phyloP scores from a whole-genome alignment of 306 rosid species.

The Heteromeles arbutifolia region DNA sequence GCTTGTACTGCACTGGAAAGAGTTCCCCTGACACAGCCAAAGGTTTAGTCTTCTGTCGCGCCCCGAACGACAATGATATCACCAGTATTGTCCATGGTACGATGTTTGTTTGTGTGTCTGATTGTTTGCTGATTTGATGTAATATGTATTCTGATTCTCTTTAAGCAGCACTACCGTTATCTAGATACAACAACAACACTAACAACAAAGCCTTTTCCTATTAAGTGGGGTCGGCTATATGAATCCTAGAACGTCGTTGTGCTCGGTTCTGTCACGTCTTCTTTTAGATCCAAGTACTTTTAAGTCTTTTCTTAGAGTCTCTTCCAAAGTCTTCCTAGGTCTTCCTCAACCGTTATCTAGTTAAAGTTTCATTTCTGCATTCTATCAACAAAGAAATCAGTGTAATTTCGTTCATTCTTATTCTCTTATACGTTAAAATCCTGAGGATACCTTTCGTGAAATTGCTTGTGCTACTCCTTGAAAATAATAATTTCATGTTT shows the following conservation, averaged over 20 bases:
- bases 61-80: conserved; percentile 64
- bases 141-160: background rate
- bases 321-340: too few relatives aligned
- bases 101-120: conserved; percentile 2
- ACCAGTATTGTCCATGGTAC: conserved; percentile 67
- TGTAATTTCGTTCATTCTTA: background rate
- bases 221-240: too few relatives aligned
- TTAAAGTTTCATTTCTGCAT: background rate
- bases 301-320: too few relatives aligned
- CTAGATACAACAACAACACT: background rate
- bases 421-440: background rate
- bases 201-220: too few relatives aligned
- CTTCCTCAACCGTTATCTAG: background rate
- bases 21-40: conserved; percentile 77
- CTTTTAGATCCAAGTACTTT: too few relatives aligned
- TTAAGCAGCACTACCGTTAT: background rate
- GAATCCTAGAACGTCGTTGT: too few relatives aligned
- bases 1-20: conserved; percentile 94
- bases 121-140: background rate
- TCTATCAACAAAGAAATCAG: background rate
- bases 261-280: too few relatives aligned
- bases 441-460: background rate
- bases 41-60: conserved; percentile 74
- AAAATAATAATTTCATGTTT: background rate
- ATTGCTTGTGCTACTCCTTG: background rate